Evolutionary conservation across 2,329 filamentous ascomycete genomes (phyloP), one percentile per base, ranked within the genome.

Genomic region (Seiridium cupressi): DNA sequence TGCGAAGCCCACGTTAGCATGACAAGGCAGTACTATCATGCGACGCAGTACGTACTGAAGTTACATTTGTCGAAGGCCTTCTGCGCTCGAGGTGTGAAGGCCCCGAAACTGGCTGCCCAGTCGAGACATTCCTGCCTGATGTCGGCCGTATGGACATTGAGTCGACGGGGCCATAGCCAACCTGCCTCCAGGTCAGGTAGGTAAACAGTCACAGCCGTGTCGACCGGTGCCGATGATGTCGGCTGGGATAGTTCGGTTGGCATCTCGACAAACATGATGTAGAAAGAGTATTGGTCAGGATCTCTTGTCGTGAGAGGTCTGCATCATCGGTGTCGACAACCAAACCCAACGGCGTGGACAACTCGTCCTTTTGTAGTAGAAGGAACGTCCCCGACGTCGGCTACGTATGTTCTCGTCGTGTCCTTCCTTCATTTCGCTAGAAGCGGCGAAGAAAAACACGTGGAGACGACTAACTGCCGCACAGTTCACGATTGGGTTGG

Each of bases 121-220:
- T 62, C 58, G 40, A 64, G 49, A 36, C 58, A 59, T 47, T 64
- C 61, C 31, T 63, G 13, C 13, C 51, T 57, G 10, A 64, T 34
- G 31, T 64, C 58, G 44, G 48, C 11, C 5, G 60, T 40, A 44
- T 61, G 57, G 40, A 59, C 51, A 31, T 54, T 64, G 51, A 64
- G 58, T 2, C 31, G 51, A 13, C 62, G 61, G 18, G 62, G 61
- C 62, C 62, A 64, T 35, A 48, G 58, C 62, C 62, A 64, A 4
- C 57, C 26, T 40, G 54, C 34, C 51, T 64, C 62, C 26, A 64
- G 60, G 6, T 62, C 49, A 8, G 62, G 62, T 18, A 64, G 26
- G 9, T 47, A 55, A 3, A 60, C 31, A 35, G 49, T 51, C 49
- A 5, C 32, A 31, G 49, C 49, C 49, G 34, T 51, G n/a, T 32